Conservation (phyloP, 192 early-diverging fungal genomes). For the Coemansia guatemalensis region DNA sequence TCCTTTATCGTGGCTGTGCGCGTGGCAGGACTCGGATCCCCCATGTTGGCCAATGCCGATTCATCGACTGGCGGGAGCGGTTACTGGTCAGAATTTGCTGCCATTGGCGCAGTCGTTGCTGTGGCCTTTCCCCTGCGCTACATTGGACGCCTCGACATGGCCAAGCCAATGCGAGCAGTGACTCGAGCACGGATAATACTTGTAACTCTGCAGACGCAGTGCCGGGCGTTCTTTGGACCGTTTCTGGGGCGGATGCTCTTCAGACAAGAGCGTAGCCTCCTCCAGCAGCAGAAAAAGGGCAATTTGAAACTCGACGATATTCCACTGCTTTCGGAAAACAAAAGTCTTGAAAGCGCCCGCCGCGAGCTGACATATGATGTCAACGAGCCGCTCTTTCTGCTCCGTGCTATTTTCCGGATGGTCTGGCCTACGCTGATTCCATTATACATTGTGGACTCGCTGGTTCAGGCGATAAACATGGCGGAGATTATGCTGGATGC, state of each 20-base stretch:
- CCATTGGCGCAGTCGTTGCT: not conserved
- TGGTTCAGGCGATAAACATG: slow-evolving; percentile 9
- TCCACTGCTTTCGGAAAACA: slow-evolving; percentile 2
- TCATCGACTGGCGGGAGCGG: not conserved
- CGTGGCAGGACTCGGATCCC: not conserved
- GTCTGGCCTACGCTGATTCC: slow-evolving; percentile 35
- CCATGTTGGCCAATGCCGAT: not conserved
- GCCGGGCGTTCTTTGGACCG: not conserved
- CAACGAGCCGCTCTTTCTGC: slow-evolving; percentile 30
- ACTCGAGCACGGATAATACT: not conserved
- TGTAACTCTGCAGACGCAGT: not conserved
- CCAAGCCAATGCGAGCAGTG: not conserved
- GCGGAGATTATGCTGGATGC: slow-evolving; percentile 2
- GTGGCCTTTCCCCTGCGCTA: not conserved
- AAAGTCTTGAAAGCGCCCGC: slow-evolving; percentile 1
- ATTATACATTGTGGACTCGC: slow-evolving; percentile 14
- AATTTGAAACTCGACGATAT: slow-evolving; percentile 23
- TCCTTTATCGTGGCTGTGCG: not conserved
- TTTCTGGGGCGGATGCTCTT: slow-evolving; percentile 2
- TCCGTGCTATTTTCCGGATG: slow-evolving; percentile 32
- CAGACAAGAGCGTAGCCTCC: slow-evolving; percentile 11
- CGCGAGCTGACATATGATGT: slow-evolving; percentile 27
- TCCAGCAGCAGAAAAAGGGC: slow-evolving; percentile 5
- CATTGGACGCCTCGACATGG: not conserved
- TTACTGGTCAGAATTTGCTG: not conserved